Conservation (phyloP, 495 filamentous ascomycete species). For the Talaromyces ruber region DNA sequence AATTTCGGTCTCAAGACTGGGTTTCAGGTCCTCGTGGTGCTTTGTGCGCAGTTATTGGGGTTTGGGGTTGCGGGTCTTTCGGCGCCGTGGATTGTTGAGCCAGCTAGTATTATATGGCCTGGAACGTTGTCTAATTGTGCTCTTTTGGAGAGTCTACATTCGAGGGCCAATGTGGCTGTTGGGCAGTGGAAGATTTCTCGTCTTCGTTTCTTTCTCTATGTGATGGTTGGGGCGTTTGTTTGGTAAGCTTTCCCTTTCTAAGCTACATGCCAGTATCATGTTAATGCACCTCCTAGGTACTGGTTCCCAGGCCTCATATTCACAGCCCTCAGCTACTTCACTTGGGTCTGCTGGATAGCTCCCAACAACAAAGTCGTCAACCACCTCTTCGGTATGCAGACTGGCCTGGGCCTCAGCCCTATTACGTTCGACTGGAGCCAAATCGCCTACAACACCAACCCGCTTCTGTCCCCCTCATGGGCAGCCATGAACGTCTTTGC, state of each 20-base stretch:
- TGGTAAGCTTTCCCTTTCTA: conserved; percentile 55
- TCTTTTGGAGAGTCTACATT: conserved; percentile 27
- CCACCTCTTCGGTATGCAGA: conserved; percentile 68
- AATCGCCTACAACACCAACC: conserved; percentile 29
- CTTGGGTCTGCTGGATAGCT: conserved; percentile 76
- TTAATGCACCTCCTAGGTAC: conserved; percentile 21
- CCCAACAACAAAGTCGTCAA: conserved; percentile 72
- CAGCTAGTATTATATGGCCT: conserved; percentile 41
- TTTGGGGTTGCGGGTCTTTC: conserved; percentile 58
- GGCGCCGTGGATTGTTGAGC: conserved; percentile 51
- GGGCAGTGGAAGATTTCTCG: conserved; percentile 55
- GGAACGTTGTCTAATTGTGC: conserved; percentile 29
- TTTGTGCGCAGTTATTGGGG: conserved; percentile 56
- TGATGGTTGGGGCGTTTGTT: conserved; percentile 41
- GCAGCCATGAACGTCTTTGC: conserved; percentile 50
- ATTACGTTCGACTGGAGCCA: conserved; percentile 74
- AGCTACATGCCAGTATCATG: background rate
- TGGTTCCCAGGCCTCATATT: conserved; percentile 69
- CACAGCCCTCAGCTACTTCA: conserved; percentile 80
- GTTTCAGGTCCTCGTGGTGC: conserved; percentile 51
- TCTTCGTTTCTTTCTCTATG: conserved; percentile 47
- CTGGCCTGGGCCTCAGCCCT: conserved; percentile 73
- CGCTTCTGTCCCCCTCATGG: conserved; percentile 27
- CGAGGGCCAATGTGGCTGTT: conserved; percentile 25
- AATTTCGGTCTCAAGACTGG: conserved; percentile 50